Percentiles rank a stretch among this genome's conserved stretches.
Conservation (phyloP, 2,329 filamentous ascomycete species). For the Phoma sp. region DNA sequence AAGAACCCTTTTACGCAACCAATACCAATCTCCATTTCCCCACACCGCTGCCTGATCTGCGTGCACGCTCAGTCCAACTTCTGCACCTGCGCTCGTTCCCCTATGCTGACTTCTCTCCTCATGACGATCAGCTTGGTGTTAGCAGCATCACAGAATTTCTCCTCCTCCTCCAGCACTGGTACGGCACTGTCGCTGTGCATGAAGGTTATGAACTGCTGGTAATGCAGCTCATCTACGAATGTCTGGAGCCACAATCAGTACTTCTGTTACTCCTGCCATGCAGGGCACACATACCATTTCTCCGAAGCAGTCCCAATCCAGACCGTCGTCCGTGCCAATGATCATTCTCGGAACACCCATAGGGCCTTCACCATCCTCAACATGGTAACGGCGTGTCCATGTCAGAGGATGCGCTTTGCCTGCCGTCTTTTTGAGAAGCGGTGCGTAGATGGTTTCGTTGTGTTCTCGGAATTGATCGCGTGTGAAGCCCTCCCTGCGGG, state of each 20-base stretch:
- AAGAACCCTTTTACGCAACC: neutral
- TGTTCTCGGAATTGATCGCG: slow-evolving; percentile 22
- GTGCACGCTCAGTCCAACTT: neutral
- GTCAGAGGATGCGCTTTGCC: slow-evolving; percentile 26
- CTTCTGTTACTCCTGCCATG: neutral
- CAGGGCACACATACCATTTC: slow-evolving; percentile 15
- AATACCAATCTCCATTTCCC: no score
- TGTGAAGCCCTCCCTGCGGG: slow-evolving; percentile 22
- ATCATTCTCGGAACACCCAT: slow-evolving; percentile 17
- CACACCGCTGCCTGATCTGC: no score
- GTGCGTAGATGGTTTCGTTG: slow-evolving; percentile 21
- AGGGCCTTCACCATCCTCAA: slow-evolving; percentile 21
- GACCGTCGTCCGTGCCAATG: slow-evolving; percentile 17
- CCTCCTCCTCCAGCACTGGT: slow-evolving; percentile 22
- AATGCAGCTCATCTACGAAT: slow-evolving; percentile 27
- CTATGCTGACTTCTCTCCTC: slow-evolving; percentile 18
- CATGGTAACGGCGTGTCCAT: slow-evolving; percentile 25
- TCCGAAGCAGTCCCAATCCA: slow-evolving; percentile 30
- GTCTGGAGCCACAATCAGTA: neutral
- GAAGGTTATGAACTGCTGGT: slow-evolving; percentile 29
- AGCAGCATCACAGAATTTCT: slow-evolving; percentile 21
- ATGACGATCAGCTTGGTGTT: slow-evolving; percentile 26
- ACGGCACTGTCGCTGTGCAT: slow-evolving; percentile 24
- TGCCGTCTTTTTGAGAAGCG: slow-evolving; percentile 18
- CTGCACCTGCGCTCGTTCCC: slow-evolving; percentile 9